Evolutionary conservation across 1,284 basidiomycete genomes (phyloP).

Genomic region (Cystobasidium sp.): DNA sequence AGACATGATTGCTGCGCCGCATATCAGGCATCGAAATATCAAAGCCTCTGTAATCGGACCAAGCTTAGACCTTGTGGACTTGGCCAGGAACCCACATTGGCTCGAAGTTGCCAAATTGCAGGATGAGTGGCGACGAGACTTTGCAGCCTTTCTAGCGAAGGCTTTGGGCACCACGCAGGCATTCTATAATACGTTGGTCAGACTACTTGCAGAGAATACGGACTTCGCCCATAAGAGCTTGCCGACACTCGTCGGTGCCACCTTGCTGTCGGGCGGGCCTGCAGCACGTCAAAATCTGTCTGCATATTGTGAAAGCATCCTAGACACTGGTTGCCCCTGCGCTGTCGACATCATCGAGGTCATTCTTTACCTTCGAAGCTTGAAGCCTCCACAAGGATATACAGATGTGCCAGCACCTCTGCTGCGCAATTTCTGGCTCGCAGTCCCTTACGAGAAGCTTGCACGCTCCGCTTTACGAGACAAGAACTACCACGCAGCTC

Average conservation of each 20-base stretch:
- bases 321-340: constrained; percentile 54
- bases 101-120: background rate
- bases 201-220: constrained; percentile 65
- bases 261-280: constrained; percentile 60
- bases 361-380: constrained; percentile 79
- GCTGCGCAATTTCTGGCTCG: constrained; percentile 79
- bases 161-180: constrained; percentile 63
- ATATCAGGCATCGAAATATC: background rate
- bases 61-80: background rate
- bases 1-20: background rate
- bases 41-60: too few species aligned
- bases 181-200: constrained; percentile 72
- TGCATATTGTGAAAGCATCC: constrained; percentile 57
- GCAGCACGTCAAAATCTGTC: background rate
- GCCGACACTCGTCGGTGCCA: constrained; percentile 73
- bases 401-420: constrained; percentile 61
- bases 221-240: constrained; percentile 70
- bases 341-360: constrained; percentile 70
- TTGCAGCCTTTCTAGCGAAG: constrained; percentile 69
- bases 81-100: constrained; percentile 12
- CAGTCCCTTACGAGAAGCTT: constrained; percentile 74
- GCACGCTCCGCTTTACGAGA: constrained; percentile 74
- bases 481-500: constrained; percentile 81
- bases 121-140: constrained; percentile 66
- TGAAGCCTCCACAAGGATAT: constrained; percentile 59